Base-by-base conservation (phyloP, 2,329 filamentous ascomycete genomes). In the Blumeria graminis region DNA sequence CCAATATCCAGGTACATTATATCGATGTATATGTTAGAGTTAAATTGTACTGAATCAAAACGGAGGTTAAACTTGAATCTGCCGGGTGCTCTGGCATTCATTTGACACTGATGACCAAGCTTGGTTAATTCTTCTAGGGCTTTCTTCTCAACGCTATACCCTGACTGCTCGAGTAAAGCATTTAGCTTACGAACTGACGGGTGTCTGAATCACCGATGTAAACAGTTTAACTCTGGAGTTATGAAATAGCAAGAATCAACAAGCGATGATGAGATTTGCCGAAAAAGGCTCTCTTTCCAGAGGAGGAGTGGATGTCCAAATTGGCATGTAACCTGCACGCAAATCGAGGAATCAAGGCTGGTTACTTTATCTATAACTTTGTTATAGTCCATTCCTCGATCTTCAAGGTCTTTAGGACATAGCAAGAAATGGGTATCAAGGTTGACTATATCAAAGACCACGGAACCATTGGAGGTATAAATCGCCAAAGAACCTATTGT, bases 351-450 rank as follows among this genome's bases (percentile, higher is more conserved):
- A 28, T 28, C 22, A 28, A 28, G 22, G 22, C 4, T 28, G 2
- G 56, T 45, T 22, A 58, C n/a, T 22, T 33, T 1, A 45, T 58
- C 54, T 3, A 28, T 50, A 22, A 58, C 28, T 33, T 51, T 58
- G 36, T 58, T 56, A 28, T 50, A 51, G 41, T 58, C 55, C 9
- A 57, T 35, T 36, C 48, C 33, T 9, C 56, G 18, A 4, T 55
- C 45, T 11, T 57, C 48, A 34, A 59, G 57, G 55, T 59, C 46
- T 5, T 33, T 32, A 18, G 56, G 32, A 43, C 22, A 18, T 13
- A 57, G 36, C 35, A 60, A 43, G 39, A 58, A 58, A 18, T 34
- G 51, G n/a, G 41, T 58, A 48, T 56, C 54, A 34, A 36, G 2
- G 6, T 55, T 3, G 10, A 55, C 36, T 39, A 58, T 55, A 45